Conservation (phyloP, 768 basidiomycete genomes). For the Cyclocybe cylindracea region DNA sequence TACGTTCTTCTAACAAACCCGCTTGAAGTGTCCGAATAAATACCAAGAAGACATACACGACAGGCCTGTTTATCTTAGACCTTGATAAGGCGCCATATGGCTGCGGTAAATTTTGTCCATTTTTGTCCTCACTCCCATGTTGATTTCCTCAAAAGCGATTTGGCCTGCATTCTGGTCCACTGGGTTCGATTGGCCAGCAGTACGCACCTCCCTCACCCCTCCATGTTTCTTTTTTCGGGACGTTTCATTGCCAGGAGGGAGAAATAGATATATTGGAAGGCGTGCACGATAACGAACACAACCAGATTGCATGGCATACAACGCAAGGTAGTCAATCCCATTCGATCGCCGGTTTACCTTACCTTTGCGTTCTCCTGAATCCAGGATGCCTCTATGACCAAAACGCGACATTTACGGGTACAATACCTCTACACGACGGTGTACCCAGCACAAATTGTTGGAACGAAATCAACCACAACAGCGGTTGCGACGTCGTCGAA, state of each 20-base stretch:
- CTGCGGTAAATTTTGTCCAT: conserved; percentile 58
- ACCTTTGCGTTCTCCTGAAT: not conserved
- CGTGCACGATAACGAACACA: conserved; percentile 82
- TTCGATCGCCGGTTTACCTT: not conserved
- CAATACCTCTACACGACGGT: conserved; percentile 34
- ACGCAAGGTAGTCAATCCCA: conserved; percentile 11
- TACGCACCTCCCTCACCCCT: conserved; percentile 30
- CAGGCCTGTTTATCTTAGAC: conserved; percentile 88
- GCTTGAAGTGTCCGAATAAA: conserved; percentile 75
- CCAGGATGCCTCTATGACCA: conserved; percentile 25
- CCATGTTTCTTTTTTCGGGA: conserved; percentile 2
- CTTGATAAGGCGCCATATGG: conserved; percentile 87
- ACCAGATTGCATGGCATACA: conserved; percentile 85
- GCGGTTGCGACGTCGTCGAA: conserved; percentile 79
- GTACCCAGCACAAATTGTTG: conserved; percentile 55
- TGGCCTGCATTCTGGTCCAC: conserved; percentile 87
- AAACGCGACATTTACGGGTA: conserved; percentile 23
- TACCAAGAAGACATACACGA: conserved; percentile 62
- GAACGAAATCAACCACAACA: conserved; percentile 51
- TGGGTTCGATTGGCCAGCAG: conserved; percentile 67
- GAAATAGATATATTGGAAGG: conserved; percentile 88
- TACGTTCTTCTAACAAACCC: not conserved
- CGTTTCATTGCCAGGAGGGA: conserved; percentile 49
- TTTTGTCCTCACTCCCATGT: not conserved
- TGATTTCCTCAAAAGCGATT: conserved; percentile 42